A percentile compares a stretch with the other conserved stretches of the same genome.
Conservation (phyloP, 2,329 filamentous ascomycete species). For the Ceratocystis alfenasii region DNA sequence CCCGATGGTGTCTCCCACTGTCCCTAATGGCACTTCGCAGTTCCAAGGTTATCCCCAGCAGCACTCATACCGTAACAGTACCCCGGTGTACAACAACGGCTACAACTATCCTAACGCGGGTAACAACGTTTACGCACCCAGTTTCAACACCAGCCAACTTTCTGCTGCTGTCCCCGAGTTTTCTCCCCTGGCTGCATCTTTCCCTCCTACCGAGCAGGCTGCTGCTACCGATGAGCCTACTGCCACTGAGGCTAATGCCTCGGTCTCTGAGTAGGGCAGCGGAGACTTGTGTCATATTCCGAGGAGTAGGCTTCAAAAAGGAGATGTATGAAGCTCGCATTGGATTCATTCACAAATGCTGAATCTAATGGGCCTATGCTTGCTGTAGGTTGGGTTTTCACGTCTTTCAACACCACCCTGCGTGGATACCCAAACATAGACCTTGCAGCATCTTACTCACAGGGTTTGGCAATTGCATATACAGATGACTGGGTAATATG, state of each 20-base stretch:
- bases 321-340: background rate
- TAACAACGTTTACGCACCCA: constrained; percentile 22
- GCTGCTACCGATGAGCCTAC: background rate
- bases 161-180: constrained; percentile 34
- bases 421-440: background rate
- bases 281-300: background rate
- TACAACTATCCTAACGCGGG: constrained; percentile 17
- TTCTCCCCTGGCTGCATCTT: constrained; percentile 26
- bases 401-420: background rate
- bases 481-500: background rate
- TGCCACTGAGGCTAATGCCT: background rate
- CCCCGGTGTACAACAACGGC: constrained; percentile 26
- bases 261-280: background rate
- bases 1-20: constrained; percentile 10
- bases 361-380: background rate
- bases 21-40: constrained; percentile 16
- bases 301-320: background rate
- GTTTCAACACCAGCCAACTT: constrained; percentile 28
- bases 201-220: constrained; percentile 1
- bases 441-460: background rate
- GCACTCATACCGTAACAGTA: constrained; percentile 27
- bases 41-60: constrained; percentile 25
- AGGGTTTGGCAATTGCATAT: background rate
- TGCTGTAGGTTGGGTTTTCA: background rate
- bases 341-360: background rate